phyloP scores from a whole-genome alignment of 305 asterid genomes.

The Ajuga reptans region DNA sequence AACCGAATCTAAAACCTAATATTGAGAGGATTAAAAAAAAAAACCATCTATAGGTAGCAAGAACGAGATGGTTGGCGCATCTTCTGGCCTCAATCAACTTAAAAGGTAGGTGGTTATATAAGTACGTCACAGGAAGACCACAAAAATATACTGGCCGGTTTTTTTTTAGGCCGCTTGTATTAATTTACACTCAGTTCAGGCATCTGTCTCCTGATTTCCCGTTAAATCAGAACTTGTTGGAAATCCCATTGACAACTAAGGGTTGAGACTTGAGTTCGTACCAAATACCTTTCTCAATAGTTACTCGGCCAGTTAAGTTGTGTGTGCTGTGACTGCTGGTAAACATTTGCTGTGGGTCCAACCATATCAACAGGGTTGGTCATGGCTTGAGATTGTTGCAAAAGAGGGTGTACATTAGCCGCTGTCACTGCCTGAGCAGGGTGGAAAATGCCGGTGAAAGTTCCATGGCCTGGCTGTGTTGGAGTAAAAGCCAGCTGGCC shows the following conservation, averaged over 20 bases:
- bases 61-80: conserved; percentile 18
- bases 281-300: conserved; percentile 32
- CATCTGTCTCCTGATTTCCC: conserved; percentile 24
- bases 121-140: conserved; percentile 32
- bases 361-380: conserved; percentile 65
- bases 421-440: conserved; percentile 74
- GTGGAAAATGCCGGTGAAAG: conserved; percentile 68
- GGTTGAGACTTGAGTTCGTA: conserved; percentile 21
- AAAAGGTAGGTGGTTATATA: conserved; percentile 24
- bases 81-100: conserved; percentile 28
- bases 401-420: conserved; percentile 59
- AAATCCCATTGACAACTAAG: conserved; percentile 22
- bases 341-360: conserved; percentile 47
- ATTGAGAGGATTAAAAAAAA: conserved; percentile 22
- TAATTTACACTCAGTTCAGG: conserved; percentile 43
- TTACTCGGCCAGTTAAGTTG: conserved; percentile 66
- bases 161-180: conserved; percentile 36
- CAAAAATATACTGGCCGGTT: conserved; percentile 30
- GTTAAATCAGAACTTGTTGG: conserved; percentile 25
- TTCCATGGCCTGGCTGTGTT: conserved; percentile 73
- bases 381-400: conserved; percentile 78
- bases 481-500: conserved; percentile 75
- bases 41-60: conserved; percentile 29
- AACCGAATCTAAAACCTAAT: conserved; percentile 29
- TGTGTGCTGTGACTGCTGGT: conserved; percentile 68